These are phyloP conservation scores for Ustilago cynodontis DNA, from an alignment of 1,284 basidiomycete genomes.

Conservation along the genomic window DNA sequence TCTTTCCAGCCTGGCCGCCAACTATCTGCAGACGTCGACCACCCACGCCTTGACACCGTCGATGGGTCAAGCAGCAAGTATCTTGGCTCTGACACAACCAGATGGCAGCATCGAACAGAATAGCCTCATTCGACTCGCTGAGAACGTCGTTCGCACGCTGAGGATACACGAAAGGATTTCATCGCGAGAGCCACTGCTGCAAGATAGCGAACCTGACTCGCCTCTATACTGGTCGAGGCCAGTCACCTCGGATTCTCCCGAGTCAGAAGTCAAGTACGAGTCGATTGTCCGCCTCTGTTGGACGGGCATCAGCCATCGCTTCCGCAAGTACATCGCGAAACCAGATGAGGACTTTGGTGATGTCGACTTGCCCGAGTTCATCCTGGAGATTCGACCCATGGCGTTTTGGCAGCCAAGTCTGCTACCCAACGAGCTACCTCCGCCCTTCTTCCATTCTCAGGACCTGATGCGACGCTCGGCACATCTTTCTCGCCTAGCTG, in stretches of 20 bases:
- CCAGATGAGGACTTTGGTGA: constrained; percentile 44
- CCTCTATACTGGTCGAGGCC: constrained; percentile 48
- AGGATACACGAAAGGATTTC: constrained; percentile 33
- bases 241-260: constrained; percentile 33
- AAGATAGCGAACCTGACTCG: constrained; percentile 47
- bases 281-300: constrained; percentile 50
- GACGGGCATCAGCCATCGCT: constrained; percentile 49
- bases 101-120: constrained; percentile 46
- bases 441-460: constrained; percentile 52
- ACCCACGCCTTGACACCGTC: constrained; percentile 31
- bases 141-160: constrained; percentile 40
- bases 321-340: constrained; percentile 46
- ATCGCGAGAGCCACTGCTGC: constrained; percentile 34
- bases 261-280: constrained; percentile 56
- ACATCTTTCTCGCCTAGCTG: constrained; percentile 28
- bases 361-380: constrained; percentile 35
- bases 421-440: constrained; percentile 37
- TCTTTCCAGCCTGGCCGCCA: constrained; percentile 37
- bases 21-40: constrained; percentile 41
- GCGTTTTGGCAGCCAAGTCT: constrained; percentile 53
- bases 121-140: constrained; percentile 38
- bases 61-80: constrained; percentile 50
- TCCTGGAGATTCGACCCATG: constrained; percentile 44
- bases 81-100: constrained; percentile 42
- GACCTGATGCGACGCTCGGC: constrained; percentile 50